These are phyloP conservation scores for Colletotrichum higginsianum DNA, from an alignment of 2,329 filamentous ascomycete genomes.

Conservation along the genomic window DNA sequence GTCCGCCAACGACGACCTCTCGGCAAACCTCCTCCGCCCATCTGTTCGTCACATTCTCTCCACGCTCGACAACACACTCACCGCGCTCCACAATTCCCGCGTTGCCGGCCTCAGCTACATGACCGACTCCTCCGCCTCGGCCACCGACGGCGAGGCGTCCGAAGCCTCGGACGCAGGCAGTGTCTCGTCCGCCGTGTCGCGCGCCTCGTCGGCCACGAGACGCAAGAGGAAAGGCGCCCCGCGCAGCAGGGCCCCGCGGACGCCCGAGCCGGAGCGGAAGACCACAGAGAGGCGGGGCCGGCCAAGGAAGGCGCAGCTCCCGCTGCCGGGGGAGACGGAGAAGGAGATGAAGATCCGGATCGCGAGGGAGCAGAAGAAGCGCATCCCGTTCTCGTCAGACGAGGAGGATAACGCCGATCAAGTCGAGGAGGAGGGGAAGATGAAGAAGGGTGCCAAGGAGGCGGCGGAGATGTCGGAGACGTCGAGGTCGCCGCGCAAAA, in stretches of 20 bases:
- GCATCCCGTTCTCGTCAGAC: conserved; percentile 42
- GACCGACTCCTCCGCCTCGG: conserved; percentile 57
- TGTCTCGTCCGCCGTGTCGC: conserved; percentile 22
- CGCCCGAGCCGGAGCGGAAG: conserved; percentile 28
- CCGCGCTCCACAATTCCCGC: conserved; percentile 78
- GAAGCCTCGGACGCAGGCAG: conserved; percentile 45
- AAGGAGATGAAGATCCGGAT: conserved; percentile 63
- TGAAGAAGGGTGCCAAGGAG: conserved; percentile 4
- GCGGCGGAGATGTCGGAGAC: conserved; percentile 15
- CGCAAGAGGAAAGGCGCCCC: conserved; percentile 7
- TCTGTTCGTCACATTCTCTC: conserved; percentile 78
- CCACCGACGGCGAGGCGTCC: conserved; percentile 48
- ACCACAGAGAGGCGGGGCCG: conserved; percentile 52
- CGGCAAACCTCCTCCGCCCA: conserved; percentile 76
- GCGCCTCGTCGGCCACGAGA: conserved; percentile 19
- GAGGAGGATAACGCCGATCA: conserved; percentile 34
- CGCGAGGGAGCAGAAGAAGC: conserved; percentile 55
- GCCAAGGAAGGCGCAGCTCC: conserved; percentile 57
- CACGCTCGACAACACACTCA: conserved; percentile 78
- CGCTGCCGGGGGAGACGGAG: conserved; percentile 61
- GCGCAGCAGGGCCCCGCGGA: conserved; percentile 31
- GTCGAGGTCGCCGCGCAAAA: conserved; percentile 43
- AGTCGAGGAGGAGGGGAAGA: conserved; percentile 35
- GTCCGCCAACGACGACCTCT: conserved; percentile 79
- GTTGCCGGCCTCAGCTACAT: conserved; percentile 63